These are phyloP conservation scores for Trichoderma sp. DNA, from an alignment of 2,329 filamentous ascomycete genomes.

Conservation along the genomic window DNA sequence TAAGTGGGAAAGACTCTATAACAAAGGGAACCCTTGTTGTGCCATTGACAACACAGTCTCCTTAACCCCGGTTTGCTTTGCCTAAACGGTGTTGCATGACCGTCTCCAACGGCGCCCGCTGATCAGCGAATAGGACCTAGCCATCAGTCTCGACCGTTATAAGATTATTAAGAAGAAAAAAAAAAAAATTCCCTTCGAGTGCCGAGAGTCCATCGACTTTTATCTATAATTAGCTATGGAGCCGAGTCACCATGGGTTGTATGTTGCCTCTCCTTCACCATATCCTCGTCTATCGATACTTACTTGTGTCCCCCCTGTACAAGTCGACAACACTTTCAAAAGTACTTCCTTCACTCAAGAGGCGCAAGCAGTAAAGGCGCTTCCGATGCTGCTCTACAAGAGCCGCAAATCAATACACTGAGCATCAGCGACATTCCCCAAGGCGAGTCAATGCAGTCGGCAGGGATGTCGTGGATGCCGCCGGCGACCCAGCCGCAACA, in stretches of 20 bases:
- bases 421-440: constrained; percentile 13
- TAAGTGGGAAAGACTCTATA: constrained; percentile 15
- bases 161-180: constrained; percentile 16
- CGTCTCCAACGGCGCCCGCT: constrained; percentile 18
- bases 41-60: constrained; percentile 8
- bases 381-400: background rate
- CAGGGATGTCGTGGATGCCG: constrained; percentile 20
- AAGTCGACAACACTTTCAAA: constrained; percentile 19
- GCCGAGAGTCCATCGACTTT: constrained; percentile 8
- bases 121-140: constrained; percentile 15
- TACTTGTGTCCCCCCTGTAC: constrained; percentile 11
- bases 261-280: constrained; percentile 12
- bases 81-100: constrained; percentile 19
- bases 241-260: constrained; percentile 17
- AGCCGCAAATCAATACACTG: constrained; percentile 11
- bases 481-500: constrained; percentile 21
- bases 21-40: constrained; percentile 10
- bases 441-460: constrained; percentile 18
- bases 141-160: constrained; percentile 11
- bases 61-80: constrained; percentile 11
- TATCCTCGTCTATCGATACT: constrained; percentile 11
- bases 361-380: background rate
- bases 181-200: constrained; percentile 7
- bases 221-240: constrained; percentile 19
- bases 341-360: constrained; percentile 15